Evolutionary conservation across 305 asterid genomes (phyloP).

Genomic region (Fraxinus xanthoxyloides): DNA sequence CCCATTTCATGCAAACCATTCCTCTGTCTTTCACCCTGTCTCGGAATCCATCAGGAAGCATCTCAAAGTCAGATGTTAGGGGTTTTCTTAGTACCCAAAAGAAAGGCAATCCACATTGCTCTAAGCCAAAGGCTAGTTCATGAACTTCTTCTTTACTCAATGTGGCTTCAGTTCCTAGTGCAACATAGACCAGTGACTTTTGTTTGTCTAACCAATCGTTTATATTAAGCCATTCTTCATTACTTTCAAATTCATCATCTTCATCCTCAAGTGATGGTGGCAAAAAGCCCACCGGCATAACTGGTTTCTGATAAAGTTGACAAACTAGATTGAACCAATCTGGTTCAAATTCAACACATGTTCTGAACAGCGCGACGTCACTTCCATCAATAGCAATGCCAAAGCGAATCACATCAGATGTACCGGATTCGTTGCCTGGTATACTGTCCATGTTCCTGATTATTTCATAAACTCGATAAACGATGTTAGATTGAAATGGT

Average conservation of each 20-base stretch:
- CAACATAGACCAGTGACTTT: conserved; percentile 64
- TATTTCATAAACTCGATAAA: conserved; percentile 64
- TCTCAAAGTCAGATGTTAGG: conserved; percentile 34
- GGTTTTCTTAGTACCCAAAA: conserved; percentile 64
- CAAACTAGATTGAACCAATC: conserved; percentile 64
- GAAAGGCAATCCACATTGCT: conserved; percentile 62
- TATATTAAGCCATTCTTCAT: conserved; percentile 47
- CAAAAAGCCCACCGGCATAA: conserved; percentile 58
- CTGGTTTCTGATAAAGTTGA: conserved; percentile 56
- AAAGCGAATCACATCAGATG: conserved; percentile 56
- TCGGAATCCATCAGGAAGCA: conserved; percentile 53
- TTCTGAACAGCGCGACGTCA: conserved; percentile 60
- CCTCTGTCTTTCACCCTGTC: conserved; percentile 49
- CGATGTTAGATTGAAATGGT: conserved; percentile 48
- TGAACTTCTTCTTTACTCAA: conserved; percentile 42
- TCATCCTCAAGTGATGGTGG: conserved; percentile 41
- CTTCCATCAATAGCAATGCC: conserved; percentile 54
- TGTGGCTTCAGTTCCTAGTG: conserved; percentile 80
- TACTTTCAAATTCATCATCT: conserved; percentile 18
- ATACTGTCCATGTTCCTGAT: conserved; percentile 60
- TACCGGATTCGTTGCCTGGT: conserved; percentile 61
- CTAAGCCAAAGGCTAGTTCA: conserved; percentile 68
- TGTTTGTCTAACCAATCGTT: conserved; percentile 55
- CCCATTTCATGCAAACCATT: conserved; percentile 57
- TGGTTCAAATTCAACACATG: conserved; percentile 65